phyloP scores from a whole-genome alignment of 164 flowering plant genomes.

The Cinnamomum micranthum region DNA sequence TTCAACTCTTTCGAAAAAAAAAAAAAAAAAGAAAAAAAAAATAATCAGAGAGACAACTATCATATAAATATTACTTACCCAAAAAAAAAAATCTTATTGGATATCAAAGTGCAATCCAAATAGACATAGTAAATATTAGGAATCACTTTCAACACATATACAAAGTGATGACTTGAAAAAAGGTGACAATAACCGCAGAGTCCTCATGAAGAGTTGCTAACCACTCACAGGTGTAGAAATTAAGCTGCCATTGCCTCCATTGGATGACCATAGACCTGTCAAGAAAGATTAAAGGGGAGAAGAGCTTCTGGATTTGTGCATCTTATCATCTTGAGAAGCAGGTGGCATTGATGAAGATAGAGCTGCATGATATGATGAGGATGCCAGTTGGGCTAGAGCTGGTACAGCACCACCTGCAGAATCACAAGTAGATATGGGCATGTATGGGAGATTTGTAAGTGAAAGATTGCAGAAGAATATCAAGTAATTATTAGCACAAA shows the following conservation, averaged over 20 bases:
- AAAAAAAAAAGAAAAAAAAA: too few relatives aligned
- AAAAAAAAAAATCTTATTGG: too few relatives aligned
- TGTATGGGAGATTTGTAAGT: background rate
- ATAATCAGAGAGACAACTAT: too few relatives aligned
- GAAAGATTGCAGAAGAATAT: background rate
- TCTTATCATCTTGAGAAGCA: constrained; percentile 42
- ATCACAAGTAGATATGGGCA: constrained; percentile 3
- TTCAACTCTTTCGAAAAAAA: too few relatives aligned
- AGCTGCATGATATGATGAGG: constrained; percentile 76
- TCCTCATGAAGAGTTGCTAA: background rate
- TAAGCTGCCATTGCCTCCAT: background rate
- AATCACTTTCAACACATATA: too few relatives aligned
- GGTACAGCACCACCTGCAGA: constrained; percentile 89
- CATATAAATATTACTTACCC: too few relatives aligned
- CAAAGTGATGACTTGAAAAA: too few relatives aligned
- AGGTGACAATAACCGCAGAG: background rate
- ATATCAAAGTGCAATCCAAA: too few relatives aligned
- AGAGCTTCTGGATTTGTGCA: constrained; percentile 48
- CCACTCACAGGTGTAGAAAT: background rate
- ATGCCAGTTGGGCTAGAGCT: constrained; percentile 78
- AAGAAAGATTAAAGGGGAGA: constrained; percentile 28
- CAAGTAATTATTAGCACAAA: too few relatives aligned
- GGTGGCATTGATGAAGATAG: constrained; percentile 39
- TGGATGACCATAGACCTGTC: background rate
- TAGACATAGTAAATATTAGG: too few relatives aligned